phyloP scores from a whole-genome alignment of 2,329 filamentous ascomycete species.

The Aureobasidium zeae region DNA sequence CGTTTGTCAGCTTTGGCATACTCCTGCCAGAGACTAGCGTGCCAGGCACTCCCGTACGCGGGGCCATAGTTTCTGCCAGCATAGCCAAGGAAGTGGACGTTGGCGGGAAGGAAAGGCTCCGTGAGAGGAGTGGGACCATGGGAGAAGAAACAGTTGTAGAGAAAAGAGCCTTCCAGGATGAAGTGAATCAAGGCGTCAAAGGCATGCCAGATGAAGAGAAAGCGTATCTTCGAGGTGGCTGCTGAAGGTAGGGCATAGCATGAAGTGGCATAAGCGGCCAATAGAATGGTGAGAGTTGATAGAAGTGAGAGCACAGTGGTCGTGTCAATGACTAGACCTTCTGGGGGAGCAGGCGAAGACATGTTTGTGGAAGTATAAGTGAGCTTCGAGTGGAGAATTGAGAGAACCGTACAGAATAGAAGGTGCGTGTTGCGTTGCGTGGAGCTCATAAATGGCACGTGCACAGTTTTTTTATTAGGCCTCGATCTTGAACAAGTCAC shows the following conservation, averaged over 20 bases:
- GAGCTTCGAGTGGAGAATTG: too few species aligned
- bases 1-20: slow-evolving; percentile 55
- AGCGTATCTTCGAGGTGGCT: slow-evolving; percentile 51
- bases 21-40: slow-evolving; percentile 52
- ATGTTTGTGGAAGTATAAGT: too few species aligned
- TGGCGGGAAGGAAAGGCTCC: slow-evolving; percentile 35
- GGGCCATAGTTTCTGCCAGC: slow-evolving; percentile 49
- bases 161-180: slow-evolving; percentile 79
- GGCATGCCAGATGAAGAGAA: slow-evolving; percentile 89
- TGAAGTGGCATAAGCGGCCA: slow-evolving; percentile 43
- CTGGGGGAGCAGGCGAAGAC: background rate
- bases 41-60: slow-evolving; percentile 46
- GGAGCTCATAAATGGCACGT: too few species aligned
- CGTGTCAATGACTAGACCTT: slow-evolving; percentile 30
- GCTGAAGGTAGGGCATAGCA: slow-evolving; percentile 43
- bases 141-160: slow-evolving; percentile 88
- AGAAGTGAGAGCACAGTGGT: slow-evolving; percentile 48
- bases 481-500: too few species aligned
- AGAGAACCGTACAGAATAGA: too few species aligned
- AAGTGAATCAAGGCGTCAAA: slow-evolving; percentile 90
- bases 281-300: slow-evolving; percentile 46
- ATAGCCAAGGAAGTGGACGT: slow-evolving; percentile 46
- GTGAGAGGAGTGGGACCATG: slow-evolving; percentile 24
- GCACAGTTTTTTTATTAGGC: too few species aligned
- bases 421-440: too few species aligned